phyloP scores from a whole-genome alignment of 805 yeast species.

The Candida chilensis region DNA sequence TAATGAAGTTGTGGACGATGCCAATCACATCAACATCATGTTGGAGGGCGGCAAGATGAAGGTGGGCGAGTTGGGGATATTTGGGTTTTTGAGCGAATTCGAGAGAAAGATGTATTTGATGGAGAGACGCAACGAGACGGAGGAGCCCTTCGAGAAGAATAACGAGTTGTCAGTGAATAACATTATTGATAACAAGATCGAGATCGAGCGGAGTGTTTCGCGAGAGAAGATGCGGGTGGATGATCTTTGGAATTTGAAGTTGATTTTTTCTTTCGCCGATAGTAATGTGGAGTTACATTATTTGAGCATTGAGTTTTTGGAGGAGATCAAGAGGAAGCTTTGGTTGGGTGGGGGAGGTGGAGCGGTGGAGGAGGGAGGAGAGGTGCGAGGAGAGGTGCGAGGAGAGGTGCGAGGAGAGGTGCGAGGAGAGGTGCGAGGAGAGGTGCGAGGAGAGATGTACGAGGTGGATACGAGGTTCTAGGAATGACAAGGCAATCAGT shows the following conservation, averaged over 20 bases:
- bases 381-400: no score
- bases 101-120: conserved; percentile 6
- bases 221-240: no score
- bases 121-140: conserved; percentile 3
- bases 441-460: no score
- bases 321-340: conserved; percentile 35
- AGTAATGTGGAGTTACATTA: conserved; percentile 28
- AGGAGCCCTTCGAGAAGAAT: conserved; percentile 7
- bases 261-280: conserved; percentile 56
- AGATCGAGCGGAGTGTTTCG: no score
- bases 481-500: no score
- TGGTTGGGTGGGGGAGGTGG: no score
- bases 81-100: conserved; percentile 8
- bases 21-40: conserved; percentile 3
- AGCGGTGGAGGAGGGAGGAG: no score
- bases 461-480: no score
- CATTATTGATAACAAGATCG: conserved; percentile 46
- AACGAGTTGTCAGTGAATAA: conserved; percentile 30
- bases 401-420: no score
- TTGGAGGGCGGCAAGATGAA: conserved; percentile 1
- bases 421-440: no score
- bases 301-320: conserved; percentile 41
- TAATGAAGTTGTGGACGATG: no score
- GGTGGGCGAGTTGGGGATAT: conserved; percentile 8
- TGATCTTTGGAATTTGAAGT: conserved; percentile 55